These are phyloP conservation scores for Pichia kluyveri DNA, from an alignment of 805 yeast species.

Conservation along the genomic window DNA sequence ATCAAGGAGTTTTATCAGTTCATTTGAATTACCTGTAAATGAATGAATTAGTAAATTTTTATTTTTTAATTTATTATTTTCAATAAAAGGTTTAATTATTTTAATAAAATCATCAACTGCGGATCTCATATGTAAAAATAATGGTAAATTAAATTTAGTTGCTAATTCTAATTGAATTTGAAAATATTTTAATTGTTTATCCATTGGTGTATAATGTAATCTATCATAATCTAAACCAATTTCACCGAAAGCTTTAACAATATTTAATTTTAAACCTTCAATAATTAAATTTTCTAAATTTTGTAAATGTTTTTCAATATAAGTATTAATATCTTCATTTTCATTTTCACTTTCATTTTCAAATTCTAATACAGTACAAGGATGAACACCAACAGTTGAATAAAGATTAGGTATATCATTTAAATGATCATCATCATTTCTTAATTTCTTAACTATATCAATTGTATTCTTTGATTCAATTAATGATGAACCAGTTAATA, in stretches of 20 bases:
- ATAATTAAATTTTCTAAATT: slow-evolving; percentile 41
- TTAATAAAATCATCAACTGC: slow-evolving; percentile 72
- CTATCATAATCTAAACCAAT: slow-evolving; percentile 94
- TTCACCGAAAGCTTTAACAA: slow-evolving; percentile 84
- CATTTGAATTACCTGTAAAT: slow-evolving; percentile 74
- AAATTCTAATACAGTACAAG: slow-evolving; percentile 70
- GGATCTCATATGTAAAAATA: slow-evolving; percentile 85
- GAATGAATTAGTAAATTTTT: slow-evolving; percentile 85
- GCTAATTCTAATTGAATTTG: slow-evolving; percentile 63
- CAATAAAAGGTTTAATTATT: slow-evolving; percentile 54
- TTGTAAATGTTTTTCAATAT: slow-evolving; percentile 34
- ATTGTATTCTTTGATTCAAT: slow-evolving; percentile 58
- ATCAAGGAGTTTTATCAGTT: slow-evolving; percentile 46
- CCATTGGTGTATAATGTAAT: slow-evolving; percentile 61
- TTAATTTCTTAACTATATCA: slow-evolving; percentile 33
- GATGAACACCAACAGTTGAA: slow-evolving; percentile 92
- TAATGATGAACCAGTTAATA: slow-evolving; percentile 78
- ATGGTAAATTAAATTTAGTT: slow-evolving; percentile 53
- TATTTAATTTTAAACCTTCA: slow-evolving; percentile 38
- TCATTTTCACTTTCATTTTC: slow-evolving; percentile 6
- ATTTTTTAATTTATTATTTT: slow-evolving; percentile 28
- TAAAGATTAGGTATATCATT: slow-evolving; percentile 27
- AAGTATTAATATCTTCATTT: slow-evolving; percentile 9
- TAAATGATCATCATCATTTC: slow-evolving; percentile 5
- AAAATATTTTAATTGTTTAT: slow-evolving; percentile 61